Conservation (phyloP, 139 green algal genomes). For the Chlamydomonas asymmetrica region DNA sequence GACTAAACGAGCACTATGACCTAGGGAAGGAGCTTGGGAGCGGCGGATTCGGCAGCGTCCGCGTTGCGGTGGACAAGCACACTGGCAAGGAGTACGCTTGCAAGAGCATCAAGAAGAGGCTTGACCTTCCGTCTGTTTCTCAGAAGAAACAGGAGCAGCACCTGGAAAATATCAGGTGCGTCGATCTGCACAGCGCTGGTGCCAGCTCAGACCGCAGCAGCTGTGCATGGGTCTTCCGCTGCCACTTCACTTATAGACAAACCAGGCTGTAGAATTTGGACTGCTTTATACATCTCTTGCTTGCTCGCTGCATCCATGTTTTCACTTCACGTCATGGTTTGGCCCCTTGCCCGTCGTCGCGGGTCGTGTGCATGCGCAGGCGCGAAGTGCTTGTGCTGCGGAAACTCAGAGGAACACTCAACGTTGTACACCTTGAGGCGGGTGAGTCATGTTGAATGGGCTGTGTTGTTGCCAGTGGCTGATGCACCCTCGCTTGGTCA, state of each 20-base stretch:
- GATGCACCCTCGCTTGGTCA: too few relatives aligned
- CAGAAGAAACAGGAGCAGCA: slow-evolving; percentile 67
- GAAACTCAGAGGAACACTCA: slow-evolving; percentile 76
- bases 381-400: slow-evolving; percentile 60
- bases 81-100: slow-evolving; percentile 75
- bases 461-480: too few relatives aligned
- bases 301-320: too few relatives aligned
- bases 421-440: slow-evolving; percentile 78
- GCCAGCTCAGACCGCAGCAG: too few relatives aligned
- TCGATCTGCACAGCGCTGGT: too few relatives aligned
- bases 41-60: slow-evolving; percentile 82
- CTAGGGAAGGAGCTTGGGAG: slow-evolving; percentile 61
- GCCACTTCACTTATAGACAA: too few relatives aligned
- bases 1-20: slow-evolving; percentile 40
- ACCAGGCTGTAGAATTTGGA: too few relatives aligned
- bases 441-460: too few relatives aligned
- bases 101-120: slow-evolving; percentile 77
- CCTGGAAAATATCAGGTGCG: slow-evolving; percentile 75
- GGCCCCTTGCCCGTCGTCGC: background rate
- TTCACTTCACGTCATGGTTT: too few relatives aligned
- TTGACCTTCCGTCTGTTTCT: slow-evolving; percentile 68
- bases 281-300: too few relatives aligned
- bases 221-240: too few relatives aligned
- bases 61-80: slow-evolving; percentile 24
- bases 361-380: slow-evolving; percentile 25